Base-by-base conservation (phyloP, 1,139 yeast genomes). In the Tardiomyces digboiensis region DNA sequence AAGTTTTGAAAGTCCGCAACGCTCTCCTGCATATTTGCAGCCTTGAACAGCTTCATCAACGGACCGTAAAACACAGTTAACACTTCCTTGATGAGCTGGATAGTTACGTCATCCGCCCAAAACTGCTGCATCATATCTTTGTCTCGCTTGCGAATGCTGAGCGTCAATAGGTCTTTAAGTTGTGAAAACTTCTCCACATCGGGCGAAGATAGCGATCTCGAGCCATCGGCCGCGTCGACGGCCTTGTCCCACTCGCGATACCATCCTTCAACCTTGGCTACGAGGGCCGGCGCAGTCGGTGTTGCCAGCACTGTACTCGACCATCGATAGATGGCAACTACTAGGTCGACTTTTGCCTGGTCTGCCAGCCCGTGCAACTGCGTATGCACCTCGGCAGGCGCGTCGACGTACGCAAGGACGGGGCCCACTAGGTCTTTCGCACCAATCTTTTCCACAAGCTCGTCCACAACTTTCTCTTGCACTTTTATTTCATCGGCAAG, bases 1-100 rank as follows among this genome's bases (percentile, higher is more conserved):
- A 88, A 89, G 42, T 65, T 67, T 51, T 86, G 88, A 51, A 84
- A 76, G 49, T 84, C 83, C 29, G 74, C 78, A 49, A 89, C 76
- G 12, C 89, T 87, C 38, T 82, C 62, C 55, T 87, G 86, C 49
- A 89, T 74, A 49, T 82, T 79, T 21, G 95, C 87, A 43, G 78
- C 75, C 48, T 82, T 79, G 65, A 89, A 84, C 1, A 89, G 71
- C 39, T 72, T 74, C 50, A 88, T 84, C 58, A 89, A 67, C 1
- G 97, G 97, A 51, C 85, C 87, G 60, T 88, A 88, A 53, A 89
- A 83, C 45, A 87, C 72, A 0, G 88, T 75, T 38, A 89, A 71
- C 36, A 86, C 68, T 45, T 84, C 85, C 52, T 82, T 82, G 46
- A 88, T 67, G 39, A 89, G 68, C 40, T 71, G 71, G 20, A 88